Base-by-base conservation (phyloP, 805 yeast species). In the Candida khao-thaluensis region DNA sequence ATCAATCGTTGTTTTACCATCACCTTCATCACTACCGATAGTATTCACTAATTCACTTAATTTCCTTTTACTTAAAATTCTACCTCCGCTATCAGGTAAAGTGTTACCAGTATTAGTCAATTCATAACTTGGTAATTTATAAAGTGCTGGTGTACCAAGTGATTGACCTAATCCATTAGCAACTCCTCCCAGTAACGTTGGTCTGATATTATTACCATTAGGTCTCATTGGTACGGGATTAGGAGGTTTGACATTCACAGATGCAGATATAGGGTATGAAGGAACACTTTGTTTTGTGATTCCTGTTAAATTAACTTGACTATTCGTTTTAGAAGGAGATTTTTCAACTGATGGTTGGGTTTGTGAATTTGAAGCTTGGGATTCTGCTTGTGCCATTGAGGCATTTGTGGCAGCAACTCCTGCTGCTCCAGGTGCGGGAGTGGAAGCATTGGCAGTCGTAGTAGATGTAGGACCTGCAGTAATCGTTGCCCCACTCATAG, bases 51-150 rank as follows among this genome's bases (percentile, higher is more conserved):
- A 71, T 57, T 93, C 99, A 47, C 85, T 76, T 49, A 93, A 71
- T 59, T 93, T 93, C 37, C 99, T 72, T 60, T 93, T 93, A 27
- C 93, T 83, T 56, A 93, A 68, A 1, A 90, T 95, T 18, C 96
- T 65, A 35, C 85, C 88, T 6, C 86, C 83, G 45, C 81, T 86
- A 37, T 68, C 73, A 5, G 71, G 70, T 26, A 65, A 50, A 6
- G 61, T 47, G 6, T 57, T 58, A 7, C 57, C 53, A 10, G 60
- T 54, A 23, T 38, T 44, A 4, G 70, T 61, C 49, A 87, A 68
- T 52, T 89, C 96, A 56, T 84, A 86, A 4, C 84, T 79, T 15
- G 95, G 96, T 31, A 90, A 74, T 47, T 80, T 82, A 35, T 79
- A 67, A 38, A 81, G 54, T 0, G 85, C 86, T 1, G 96, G 96